Conservation (phyloP, 1,139 yeast species). For the Taphrina confusa region DNA sequence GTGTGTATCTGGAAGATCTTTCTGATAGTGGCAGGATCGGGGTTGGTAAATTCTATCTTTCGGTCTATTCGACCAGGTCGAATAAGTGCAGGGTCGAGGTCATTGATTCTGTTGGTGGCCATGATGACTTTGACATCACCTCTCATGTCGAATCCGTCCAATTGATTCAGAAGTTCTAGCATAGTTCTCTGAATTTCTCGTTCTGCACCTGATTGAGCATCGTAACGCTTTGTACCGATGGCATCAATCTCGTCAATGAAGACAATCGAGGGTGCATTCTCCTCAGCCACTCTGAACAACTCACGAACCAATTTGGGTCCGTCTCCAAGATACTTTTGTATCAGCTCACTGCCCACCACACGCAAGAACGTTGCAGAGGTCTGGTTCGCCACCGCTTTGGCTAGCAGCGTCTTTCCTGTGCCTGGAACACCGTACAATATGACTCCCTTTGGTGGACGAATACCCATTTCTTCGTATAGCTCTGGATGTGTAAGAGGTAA, state of each 20-base stretch:
- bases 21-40: constrained; percentile 88
- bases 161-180: constrained; percentile 93
- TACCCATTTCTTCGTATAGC: constrained; percentile 98
- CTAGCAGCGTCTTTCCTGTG: constrained; percentile 94
- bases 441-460: constrained; percentile 99
- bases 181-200: constrained; percentile 97
- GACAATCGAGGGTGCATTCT: constrained; percentile 95
- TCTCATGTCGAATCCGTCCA: constrained; percentile 97
- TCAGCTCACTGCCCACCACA: constrained; percentile 94
- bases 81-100: constrained; percentile 93
- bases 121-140: constrained; percentile 98
- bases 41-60: constrained; percentile 93
- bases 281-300: constrained; percentile 94
- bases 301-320: constrained; percentile 96
- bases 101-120: constrained; percentile 97
- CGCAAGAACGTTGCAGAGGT: constrained; percentile 95
- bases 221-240: constrained; percentile 95
- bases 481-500: constrained; percentile 97
- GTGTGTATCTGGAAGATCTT: constrained; percentile 93
- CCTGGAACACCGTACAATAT: constrained; percentile 99
- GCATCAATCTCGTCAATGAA: constrained; percentile 99
- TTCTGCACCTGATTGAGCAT: constrained; percentile 95
- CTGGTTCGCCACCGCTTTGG: constrained; percentile 98
- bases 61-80: constrained; percentile 99
- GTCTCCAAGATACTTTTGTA: constrained; percentile 96